A percentile compares a stretch with the other conserved stretches of the same genome.
phyloP scores from a whole-genome alignment of 176 grass and related monocot species.

The Oryza rufipogon region DNA sequence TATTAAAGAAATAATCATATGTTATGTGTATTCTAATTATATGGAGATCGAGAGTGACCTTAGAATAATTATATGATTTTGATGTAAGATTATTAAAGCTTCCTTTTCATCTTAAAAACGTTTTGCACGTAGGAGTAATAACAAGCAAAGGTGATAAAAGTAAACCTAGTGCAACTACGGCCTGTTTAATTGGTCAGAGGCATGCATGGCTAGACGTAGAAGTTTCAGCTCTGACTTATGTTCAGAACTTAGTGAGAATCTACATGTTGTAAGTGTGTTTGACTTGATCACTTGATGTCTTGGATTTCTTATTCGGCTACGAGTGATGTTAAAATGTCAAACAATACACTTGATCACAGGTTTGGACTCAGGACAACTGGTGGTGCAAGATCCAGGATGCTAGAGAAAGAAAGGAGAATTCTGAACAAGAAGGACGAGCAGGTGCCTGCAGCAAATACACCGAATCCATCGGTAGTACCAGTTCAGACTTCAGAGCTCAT shows the following conservation, averaged over 20 bases:
- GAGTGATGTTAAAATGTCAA: neutral
- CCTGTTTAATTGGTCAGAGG: neutral
- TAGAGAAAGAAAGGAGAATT: neutral
- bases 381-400: neutral
- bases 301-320: neutral
- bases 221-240: neutral
- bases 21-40: too few species aligned
- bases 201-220: neutral
- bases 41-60: too few species aligned
- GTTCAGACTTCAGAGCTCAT: neutral
- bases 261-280: neutral
- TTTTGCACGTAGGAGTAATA: neutral
- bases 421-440: neutral
- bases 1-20: too few species aligned
- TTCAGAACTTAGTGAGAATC: neutral
- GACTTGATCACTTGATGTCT: neutral
- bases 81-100: too few species aligned
- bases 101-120: neutral
- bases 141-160: neutral
- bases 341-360: neutral
- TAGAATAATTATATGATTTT: too few species aligned
- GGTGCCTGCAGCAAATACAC: neutral
- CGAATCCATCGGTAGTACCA: conserved; percentile 2
- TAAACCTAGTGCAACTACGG: neutral
- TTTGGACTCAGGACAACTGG: neutral